phyloP scores from a whole-genome alignment of 2,329 filamentous ascomycete genomes.

The Kalmusia sp. region DNA sequence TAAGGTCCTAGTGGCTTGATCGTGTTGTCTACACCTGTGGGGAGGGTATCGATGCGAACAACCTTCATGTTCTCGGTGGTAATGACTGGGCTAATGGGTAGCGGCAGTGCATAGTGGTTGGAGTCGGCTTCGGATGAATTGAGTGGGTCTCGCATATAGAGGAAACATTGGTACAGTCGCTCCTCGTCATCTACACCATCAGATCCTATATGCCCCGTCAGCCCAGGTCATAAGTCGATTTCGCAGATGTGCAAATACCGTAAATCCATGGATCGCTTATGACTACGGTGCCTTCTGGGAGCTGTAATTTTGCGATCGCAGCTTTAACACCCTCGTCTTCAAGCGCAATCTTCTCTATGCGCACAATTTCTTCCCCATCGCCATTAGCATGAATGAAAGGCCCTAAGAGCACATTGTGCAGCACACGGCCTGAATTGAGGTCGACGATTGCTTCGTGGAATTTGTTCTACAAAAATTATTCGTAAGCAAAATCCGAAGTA shows the following conservation, averaged over 20 bases:
- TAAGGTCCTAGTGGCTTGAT: conserved; percentile 63
- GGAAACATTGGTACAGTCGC: conserved; percentile 67
- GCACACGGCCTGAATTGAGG: conserved; percentile 58
- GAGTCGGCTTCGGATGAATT: conserved; percentile 67
- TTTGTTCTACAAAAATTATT: conserved; percentile 57
- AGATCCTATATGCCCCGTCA: conserved; percentile 34
- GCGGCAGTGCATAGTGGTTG: conserved; percentile 73
- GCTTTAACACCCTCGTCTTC: conserved; percentile 63
- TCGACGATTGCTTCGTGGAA: conserved; percentile 68
- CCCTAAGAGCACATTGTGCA: conserved; percentile 66
- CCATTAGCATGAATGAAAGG: conserved; percentile 64
- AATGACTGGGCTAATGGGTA: conserved; percentile 72
- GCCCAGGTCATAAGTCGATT: background rate
- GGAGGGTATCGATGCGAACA: conserved; percentile 72
- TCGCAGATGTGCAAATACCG: conserved; percentile 38
- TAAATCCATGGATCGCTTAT: conserved; percentile 76
- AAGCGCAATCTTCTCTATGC: conserved; percentile 64
- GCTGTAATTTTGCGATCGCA: conserved; percentile 65
- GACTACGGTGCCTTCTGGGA: conserved; percentile 64
- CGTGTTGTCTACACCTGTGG: conserved; percentile 69
- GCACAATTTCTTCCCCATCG: conserved; percentile 67
- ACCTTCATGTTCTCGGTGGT: conserved; percentile 68
- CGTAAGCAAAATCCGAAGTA: background rate
- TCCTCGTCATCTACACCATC: conserved; percentile 58
- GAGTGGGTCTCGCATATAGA: conserved; percentile 69